A percentile compares a stretch with the other conserved stretches of the same genome.
Conservation (phyloP, 441 rosid species). For the Brassica balearica region DNA sequence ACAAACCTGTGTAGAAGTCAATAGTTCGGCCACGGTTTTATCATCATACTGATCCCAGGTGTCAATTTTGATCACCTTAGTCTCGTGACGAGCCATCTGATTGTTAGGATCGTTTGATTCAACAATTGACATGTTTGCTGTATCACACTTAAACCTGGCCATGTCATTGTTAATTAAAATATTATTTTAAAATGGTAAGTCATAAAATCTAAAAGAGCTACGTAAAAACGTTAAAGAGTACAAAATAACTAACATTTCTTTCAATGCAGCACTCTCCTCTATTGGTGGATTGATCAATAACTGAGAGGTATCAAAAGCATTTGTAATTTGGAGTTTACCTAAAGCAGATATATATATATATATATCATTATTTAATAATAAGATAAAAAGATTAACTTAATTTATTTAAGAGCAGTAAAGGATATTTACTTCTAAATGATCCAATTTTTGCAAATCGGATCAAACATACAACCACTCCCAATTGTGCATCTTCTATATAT, state of each 20-base stretch:
- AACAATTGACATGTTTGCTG: not conserved
- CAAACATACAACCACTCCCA: not conserved
- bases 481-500: not conserved
- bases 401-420: too few species aligned
- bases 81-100: not conserved
- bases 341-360: too few species aligned
- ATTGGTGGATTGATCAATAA: not conserved
- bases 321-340: too few species aligned
- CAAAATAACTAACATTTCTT: not conserved
- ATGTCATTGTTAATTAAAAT: too few species aligned
- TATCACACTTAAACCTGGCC: not conserved
- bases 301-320: not conserved
- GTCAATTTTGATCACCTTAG: not conserved
- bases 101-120: not conserved
- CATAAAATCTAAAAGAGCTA: too few species aligned
- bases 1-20: not conserved
- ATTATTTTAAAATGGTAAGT: too few species aligned
- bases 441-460: not conserved
- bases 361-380: too few species aligned
- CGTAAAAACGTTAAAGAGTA: too few species aligned
- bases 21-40: not conserved
- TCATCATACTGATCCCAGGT: not conserved
- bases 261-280: not conserved
- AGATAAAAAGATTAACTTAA: too few species aligned
- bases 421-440: not conserved